Evolutionary conservation across 2,329 filamentous ascomycete genomes (phyloP).

Genomic region (Colletotrichum viniferum): DNA sequence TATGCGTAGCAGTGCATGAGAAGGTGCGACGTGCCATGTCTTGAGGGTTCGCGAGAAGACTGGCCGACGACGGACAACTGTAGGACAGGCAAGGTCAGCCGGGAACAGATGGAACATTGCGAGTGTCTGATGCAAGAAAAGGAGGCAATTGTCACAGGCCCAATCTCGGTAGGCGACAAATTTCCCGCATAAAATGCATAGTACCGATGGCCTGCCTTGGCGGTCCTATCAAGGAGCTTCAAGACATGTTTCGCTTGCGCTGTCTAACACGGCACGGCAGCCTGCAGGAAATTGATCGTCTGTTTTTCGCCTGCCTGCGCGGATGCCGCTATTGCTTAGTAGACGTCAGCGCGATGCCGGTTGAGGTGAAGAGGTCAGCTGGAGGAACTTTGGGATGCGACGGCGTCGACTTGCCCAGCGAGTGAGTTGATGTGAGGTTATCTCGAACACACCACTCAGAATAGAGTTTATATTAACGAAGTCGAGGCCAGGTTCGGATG

Average conservation of each 20-base stretch:
- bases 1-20: conserved; percentile 15
- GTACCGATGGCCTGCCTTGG: conserved; percentile 7
- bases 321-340: background rate
- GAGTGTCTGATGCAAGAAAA: background rate
- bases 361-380: background rate
- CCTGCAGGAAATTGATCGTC: conserved; percentile 16
- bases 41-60: background rate
- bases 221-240: conserved; percentile 21
- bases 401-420: background rate
- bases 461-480: background rate
- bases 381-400: background rate
- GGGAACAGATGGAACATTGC: background rate
- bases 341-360: background rate
- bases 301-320: background rate
- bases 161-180: conserved; percentile 20
- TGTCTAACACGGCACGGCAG: conserved; percentile 8
- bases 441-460: background rate
- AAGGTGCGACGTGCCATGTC: conserved; percentile 2
- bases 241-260: conserved; percentile 20
- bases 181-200: conserved; percentile 21
- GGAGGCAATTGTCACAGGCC: conserved; percentile 1
- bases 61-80: background rate
- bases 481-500: background rate
- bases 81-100: conserved; percentile 8
- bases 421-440: background rate